Evolutionary conservation across 73 alveolate genomes (phyloP), one percentile per base, ranked within the genome.

Genomic region (Tetrahymena borealis): DNA sequence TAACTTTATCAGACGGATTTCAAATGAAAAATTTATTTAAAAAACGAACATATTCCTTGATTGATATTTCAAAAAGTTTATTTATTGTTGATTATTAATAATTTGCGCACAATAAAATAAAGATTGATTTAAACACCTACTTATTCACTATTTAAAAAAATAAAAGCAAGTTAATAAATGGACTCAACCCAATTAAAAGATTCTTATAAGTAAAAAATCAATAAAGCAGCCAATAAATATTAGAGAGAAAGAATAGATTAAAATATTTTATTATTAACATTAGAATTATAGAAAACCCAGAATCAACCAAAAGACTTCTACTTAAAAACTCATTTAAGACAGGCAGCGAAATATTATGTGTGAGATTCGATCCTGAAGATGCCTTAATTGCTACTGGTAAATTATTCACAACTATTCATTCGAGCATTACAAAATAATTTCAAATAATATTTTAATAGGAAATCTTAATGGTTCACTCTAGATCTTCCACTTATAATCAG

Each of bases 311-410:
- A 28, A 60, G 95, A 32, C 90, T 93, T 20, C 40, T 15, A 38
- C 40, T 93, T 32, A 93, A 93, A 85, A 90, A 91, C 35, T 78
- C 39, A 38, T 93, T 93, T 12, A 93, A 85, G 40, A 37, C 95
- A 8, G 92, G 79, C 38, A 79, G 93, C 39, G 95, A 93, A 85
- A 93, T 93, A 31, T 92, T 79, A 39, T 39, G 90, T 39, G 90
- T 92, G 33, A 36, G 91, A 39, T 93, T 93, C 32, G 95, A 93
- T 40, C 90, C 78, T 32, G 95, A 93, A 35, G 95, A 93, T 60
- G 36, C 78, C 12, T 38, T 85, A 60, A 33, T 93, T 39, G 95
- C 95, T 40, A 32, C 91, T 12, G 95, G 95, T 39, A 79, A 36
- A 91, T 12, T 39, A 92, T 92, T 91, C 78, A 38, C 40, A 10